Base-by-base conservation (phyloP, 257 asterid genomes). In the Solanum etuberosum region DNA sequence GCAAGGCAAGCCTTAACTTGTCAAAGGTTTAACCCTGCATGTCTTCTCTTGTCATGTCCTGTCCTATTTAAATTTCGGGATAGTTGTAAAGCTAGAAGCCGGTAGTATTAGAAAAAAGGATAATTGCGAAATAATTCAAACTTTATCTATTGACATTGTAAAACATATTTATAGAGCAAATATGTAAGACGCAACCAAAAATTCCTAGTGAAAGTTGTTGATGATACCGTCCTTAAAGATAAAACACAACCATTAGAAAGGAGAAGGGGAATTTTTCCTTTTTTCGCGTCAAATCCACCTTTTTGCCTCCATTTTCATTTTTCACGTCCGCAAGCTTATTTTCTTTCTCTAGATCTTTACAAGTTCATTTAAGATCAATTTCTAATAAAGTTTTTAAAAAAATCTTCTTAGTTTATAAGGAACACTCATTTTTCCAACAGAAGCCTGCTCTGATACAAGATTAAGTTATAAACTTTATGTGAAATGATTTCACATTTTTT, bases 251-350 rank as follows among this genome's bases (percentile, higher is more conserved):
- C 32, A 61, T 57, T 20, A 57, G 3, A 5, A 71, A 71, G 27
- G 23, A 5, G 23, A 18, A 71, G n/a, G 27, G 3, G 8, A 7
- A 0, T 7, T 25, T 25, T 12, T 25, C 27, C 71, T 63, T 59
- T 63, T 11, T 63, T 63, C 8, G 25, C 37, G 78, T 71, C 78
- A 71, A 71, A 71, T 71, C 25, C 42, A 32, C 14, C 25, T 70
- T 71, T 67, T 70, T 16, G 5, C 38, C 72, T 65, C 4, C 2
- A 13, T 65, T 27, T 27, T 65, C 0, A 27, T 67, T 25, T 63
- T 63, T n/a, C 0, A 63, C 0, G 2, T 67, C 11, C 9, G 0
- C 23, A 3, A 67, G 23, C 18, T 31, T 67, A 13, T 67, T 27
- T 0, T 67, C 0, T 67, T 13, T 67, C 35, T 68, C n/a, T 65